phyloP scores from a whole-genome alignment of 768 basidiomycete genomes.

The Mycena albidolilacea region DNA sequence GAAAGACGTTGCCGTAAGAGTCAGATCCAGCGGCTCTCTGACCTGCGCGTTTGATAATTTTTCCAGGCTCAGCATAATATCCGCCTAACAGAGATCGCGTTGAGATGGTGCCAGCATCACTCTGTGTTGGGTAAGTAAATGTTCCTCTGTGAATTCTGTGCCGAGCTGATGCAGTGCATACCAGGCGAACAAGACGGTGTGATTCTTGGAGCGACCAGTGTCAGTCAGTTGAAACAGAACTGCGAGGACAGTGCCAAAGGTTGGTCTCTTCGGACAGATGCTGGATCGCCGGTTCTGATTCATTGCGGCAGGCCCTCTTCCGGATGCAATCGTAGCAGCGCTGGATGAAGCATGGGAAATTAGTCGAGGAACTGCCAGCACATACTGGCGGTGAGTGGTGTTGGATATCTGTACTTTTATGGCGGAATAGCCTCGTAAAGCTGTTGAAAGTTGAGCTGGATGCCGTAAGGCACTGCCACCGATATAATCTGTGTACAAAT shows the following conservation, averaged over 20 bases:
- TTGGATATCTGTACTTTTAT: conserved; percentile 4
- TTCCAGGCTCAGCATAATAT: conserved; percentile 57
- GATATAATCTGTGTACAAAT: not conserved
- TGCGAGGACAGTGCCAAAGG: conserved; percentile 60
- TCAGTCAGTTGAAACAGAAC: conserved; percentile 60
- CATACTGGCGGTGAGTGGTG: conserved; percentile 53
- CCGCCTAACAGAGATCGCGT: conserved; percentile 63
- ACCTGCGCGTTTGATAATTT: not conserved
- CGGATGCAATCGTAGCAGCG: conserved; percentile 64
- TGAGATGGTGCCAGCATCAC: conserved; percentile 69
- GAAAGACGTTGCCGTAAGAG: conserved; percentile 57
- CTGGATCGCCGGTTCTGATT: not conserved
- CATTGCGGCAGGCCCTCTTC: conserved; percentile 59
- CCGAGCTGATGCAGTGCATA: not conserved
- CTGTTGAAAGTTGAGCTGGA: conserved; percentile 3
- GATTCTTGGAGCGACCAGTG: conserved; percentile 65
- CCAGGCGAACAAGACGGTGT: conserved; percentile 56
- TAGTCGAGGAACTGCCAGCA: conserved; percentile 49
- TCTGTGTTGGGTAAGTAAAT: conserved; percentile 48
- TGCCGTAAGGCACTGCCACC: conserved; percentile 17
- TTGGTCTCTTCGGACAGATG: not conserved
- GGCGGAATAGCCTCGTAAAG: conserved; percentile 10
- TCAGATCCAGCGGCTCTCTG: not conserved
- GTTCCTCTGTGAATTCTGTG: not conserved
- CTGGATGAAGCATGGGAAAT: conserved; percentile 66